These are phyloP conservation scores for Stenocarpella maydis DNA, from an alignment of 2,329 filamentous ascomycete genomes.

Conservation along the genomic window DNA sequence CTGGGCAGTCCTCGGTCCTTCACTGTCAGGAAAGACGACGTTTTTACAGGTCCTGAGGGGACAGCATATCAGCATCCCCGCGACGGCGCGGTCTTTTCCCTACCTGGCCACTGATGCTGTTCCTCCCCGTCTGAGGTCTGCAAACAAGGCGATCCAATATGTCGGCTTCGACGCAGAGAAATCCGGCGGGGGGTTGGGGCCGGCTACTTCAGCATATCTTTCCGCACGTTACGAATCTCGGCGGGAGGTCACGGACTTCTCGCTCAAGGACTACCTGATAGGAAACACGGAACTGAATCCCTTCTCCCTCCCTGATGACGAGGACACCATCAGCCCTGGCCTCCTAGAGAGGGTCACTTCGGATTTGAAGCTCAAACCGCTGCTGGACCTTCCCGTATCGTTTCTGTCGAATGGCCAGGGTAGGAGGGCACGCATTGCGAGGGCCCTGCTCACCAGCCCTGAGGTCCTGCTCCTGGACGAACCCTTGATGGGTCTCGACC, in stretches of 20 bases:
- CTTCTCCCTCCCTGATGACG: conserved; percentile 59
- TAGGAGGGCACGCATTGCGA: conserved; percentile 84
- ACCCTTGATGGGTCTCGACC: conserved; percentile 96
- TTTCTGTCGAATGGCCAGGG: conserved; percentile 96
- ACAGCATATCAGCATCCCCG: conserved; percentile 77
- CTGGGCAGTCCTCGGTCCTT: conserved; percentile 87
- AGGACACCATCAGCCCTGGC: conserved; percentile 56
- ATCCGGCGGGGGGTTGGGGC: conserved; percentile 58
- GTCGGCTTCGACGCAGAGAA: conserved; percentile 88
- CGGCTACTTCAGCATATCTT: conserved; percentile 77
- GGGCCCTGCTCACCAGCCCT: conserved; percentile 79
- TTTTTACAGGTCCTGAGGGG: conserved; percentile 83
- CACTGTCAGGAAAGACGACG: conserved; percentile 80
- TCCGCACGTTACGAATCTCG: conserved; percentile 90
- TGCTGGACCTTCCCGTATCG: conserved; percentile 83
- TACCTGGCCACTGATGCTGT: conserved; percentile 74
- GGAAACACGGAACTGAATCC: conserved; percentile 88
- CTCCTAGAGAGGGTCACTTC: conserved; percentile 69
- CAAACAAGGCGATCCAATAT: conserved; percentile 79
- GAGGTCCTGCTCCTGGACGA: conserved; percentile 89
- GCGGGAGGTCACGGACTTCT: conserved; percentile 87
- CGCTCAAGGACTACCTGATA: conserved; percentile 79
- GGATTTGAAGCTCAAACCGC: conserved; percentile 72
- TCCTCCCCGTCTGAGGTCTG: conserved; percentile 61
- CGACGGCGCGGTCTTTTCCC: conserved; percentile 79